Evolutionary conservation across 179 eudicot species (phyloP).

Genomic region (Heliamphora pulchella): DNA sequence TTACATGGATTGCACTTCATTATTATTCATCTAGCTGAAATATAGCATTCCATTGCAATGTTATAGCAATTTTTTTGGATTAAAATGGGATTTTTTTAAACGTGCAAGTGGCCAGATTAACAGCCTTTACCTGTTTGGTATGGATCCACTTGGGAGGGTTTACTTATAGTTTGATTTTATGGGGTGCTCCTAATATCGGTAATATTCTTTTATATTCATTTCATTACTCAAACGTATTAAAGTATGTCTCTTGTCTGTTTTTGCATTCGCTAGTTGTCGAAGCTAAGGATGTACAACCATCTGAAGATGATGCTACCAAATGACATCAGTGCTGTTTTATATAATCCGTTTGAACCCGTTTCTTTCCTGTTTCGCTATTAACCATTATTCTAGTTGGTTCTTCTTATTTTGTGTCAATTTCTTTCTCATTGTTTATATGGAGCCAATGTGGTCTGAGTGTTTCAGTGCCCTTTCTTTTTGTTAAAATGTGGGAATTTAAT

Average conservation of each 20-base stretch:
- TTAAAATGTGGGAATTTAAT: not conserved
- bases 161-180: not conserved
- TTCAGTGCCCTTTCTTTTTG: not conserved
- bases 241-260: constrained; percentile 4
- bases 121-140: not conserved
- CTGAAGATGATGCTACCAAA: not conserved
- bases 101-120: not conserved
- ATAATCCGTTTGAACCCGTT: not conserved
- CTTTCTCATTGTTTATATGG: too few species aligned
- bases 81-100: not conserved
- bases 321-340: not conserved
- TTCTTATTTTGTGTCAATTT: too few species aligned
- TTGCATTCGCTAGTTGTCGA: constrained; percentile 44
- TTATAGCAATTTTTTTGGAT: not conserved
- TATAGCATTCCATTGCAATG: not conserved
- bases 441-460: not conserved
- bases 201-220: not conserved
- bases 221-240: not conserved
- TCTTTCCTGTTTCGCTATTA: not conserved
- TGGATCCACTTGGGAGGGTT: not conserved
- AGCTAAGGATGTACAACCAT: constrained; percentile 28
- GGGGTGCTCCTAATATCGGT: not conserved
- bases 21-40: too few species aligned
- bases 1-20: not conserved
- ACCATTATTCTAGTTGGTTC: not conserved